These are phyloP conservation scores for Tremella yokohamensis DNA, from an alignment of 768 basidiomycete genomes.

Conservation along the genomic window DNA sequence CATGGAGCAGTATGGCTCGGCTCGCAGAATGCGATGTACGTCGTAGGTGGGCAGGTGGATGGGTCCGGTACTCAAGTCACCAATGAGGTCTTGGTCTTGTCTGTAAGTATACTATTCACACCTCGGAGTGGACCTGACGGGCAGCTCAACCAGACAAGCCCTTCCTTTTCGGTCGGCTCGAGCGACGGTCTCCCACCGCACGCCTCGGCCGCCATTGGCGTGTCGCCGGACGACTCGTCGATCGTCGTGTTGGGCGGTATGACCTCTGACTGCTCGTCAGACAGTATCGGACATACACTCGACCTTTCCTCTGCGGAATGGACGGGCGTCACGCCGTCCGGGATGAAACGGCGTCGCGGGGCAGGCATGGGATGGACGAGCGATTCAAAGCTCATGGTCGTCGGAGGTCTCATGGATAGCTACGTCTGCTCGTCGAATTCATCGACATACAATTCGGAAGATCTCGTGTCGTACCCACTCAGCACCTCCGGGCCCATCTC, in stretches of 20 bases:
- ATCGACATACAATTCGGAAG: constrained; percentile 43
- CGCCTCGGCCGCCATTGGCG: constrained; percentile 39
- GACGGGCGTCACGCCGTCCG: constrained; percentile 25
- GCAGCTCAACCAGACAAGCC: constrained; percentile 40
- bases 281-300: constrained; percentile 38
- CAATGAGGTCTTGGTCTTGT: constrained; percentile 47
- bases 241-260: constrained; percentile 46
- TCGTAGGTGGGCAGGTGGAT: constrained; percentile 45
- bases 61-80: constrained; percentile 36
- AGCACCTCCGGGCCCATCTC: constrained; percentile 27
- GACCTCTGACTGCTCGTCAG: constrained; percentile 39
- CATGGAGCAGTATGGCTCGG: constrained; percentile 48
- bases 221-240: constrained; percentile 24
- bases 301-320: constrained; percentile 26
- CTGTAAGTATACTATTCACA: constrained; percentile 22
- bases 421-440: constrained; percentile 44
- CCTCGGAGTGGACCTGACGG: neutral
- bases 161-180: constrained; percentile 35
- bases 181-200: constrained; percentile 42
- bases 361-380: constrained; percentile 35
- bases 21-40: constrained; percentile 42
- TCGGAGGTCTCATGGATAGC: constrained; percentile 46
- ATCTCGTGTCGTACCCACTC: constrained; percentile 40
- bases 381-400: constrained; percentile 37
- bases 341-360: constrained; percentile 36